Evolutionary conservation across 1,284 basidiomycete genomes (phyloP), one percentile per base, ranked within the genome.

Genomic region (Tremellales sp.): DNA sequence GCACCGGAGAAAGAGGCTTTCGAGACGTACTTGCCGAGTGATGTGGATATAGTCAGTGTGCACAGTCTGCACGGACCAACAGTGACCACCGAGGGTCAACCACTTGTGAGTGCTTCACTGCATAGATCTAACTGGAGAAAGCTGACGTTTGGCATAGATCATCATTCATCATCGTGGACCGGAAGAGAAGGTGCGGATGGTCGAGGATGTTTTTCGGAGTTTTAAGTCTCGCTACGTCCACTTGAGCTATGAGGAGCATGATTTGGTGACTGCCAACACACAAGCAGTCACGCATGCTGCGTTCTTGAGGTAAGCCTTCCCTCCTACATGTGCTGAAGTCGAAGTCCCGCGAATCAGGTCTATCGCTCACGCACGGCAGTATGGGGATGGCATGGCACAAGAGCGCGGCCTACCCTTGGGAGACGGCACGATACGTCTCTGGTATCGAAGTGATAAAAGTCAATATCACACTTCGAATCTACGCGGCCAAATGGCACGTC

Each of bases 401-500:
- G 51, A 80, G 83, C 13, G 75, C 79, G 13, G 79, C 80, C 21
- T 98, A 97, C 70, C 96, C 96, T 2, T 98, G 94, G 96, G 93
- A 97, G 73, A 85, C 89, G 37, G 77, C 78, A 8, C 83, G 86
- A 49, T 97, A 97, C 75, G 89, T 96, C 31, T 89, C 92, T n/a
- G 96, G 96, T 0, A 94, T 98, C 64, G 94, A 98, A 74, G 94
- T 91, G 7, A 91, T 93, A 64, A 98, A 98, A 76, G 93, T 97
- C 63, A 98, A 98, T 79, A 87, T 98, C 67, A 86, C 87, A 53
- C 81, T 94, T 13, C 89, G 96, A 1, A 97, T 98, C 67, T 97
- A 97, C 75, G 83, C 89, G 40, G 94, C 93, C 69, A 87, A 92
- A 64, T 98, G 93, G 93, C 96, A 98, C 75, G 94, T 98, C 62